A percentile compares a stretch with the other conserved stretches of the same genome.
phyloP scores from a whole-genome alignment of 164 flowering plant species.

The Magnolia changhungtana region DNA sequence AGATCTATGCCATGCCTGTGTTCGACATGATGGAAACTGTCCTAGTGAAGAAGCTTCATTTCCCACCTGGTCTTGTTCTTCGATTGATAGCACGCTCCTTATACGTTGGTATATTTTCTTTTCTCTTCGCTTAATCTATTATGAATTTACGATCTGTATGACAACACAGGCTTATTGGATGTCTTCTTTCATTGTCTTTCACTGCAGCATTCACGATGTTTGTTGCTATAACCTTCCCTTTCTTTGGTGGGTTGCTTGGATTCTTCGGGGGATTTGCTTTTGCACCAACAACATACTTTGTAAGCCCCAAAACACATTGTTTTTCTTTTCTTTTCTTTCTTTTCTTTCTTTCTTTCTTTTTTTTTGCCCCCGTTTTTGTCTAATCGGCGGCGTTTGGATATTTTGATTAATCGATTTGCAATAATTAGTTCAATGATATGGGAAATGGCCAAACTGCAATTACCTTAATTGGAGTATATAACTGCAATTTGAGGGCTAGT shows the following conservation, averaged over 20 bases:
- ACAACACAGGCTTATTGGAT: neutral
- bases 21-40: constrained; percentile 65
- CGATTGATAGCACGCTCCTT: constrained; percentile 40
- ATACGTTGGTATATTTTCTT: constrained; percentile 46
- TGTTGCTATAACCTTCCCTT: constrained; percentile 12
- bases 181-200: neutral
- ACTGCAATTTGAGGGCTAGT: no score
- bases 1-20: constrained; percentile 62
- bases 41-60: constrained; percentile 42
- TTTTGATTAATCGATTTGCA: neutral
- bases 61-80: constrained; percentile 36
- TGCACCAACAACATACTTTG: constrained; percentile 6
- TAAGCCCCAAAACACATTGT: neutral
- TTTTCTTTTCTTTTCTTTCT: neutral
- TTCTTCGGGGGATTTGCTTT: constrained; percentile 13
- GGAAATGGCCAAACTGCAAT: neutral
- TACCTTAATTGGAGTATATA: no score
- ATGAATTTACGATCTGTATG: neutral
- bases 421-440: neutral
- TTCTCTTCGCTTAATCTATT: neutral
- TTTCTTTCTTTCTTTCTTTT: no score
- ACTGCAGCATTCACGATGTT: constrained; percentile 10
- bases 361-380: neutral
- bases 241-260: constrained; percentile 10
- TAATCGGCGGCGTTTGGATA: neutral